phyloP scores from a whole-genome alignment of 2,329 filamentous ascomycete genomes.

The Aspergillus fumigatiaffinis region DNA sequence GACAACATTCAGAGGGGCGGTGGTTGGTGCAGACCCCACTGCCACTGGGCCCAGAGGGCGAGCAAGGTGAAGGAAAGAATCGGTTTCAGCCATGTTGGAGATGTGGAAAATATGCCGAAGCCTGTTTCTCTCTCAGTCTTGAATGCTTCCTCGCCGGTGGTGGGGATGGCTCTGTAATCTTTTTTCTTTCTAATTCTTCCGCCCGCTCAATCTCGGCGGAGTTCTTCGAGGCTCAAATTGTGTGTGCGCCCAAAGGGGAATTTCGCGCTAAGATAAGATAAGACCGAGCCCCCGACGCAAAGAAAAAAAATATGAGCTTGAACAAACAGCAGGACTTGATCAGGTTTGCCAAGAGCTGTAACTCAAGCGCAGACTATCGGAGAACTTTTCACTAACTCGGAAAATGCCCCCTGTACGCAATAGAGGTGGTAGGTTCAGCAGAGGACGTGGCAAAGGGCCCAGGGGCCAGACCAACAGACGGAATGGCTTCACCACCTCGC shows the following conservation, averaged over 20 bases:
- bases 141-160: constrained; percentile 28
- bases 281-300: constrained; percentile 13
- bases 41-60: constrained; percentile 81
- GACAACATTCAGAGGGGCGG: constrained; percentile 86
- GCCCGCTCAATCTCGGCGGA: constrained; percentile 16
- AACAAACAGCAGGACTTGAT: background rate
- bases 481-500: constrained; percentile 34
- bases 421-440: constrained; percentile 21
- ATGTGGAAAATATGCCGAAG: constrained; percentile 18
- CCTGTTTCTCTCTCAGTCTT: constrained; percentile 21
- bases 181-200: constrained; percentile 30
- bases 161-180: constrained; percentile 24
- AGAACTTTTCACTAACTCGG: background rate
- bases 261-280: constrained; percentile 50
- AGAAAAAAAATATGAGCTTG: constrained; percentile 11
- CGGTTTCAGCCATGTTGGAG: constrained; percentile 74
- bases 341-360: background rate
- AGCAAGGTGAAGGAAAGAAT: constrained; percentile 91
- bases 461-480: constrained; percentile 24
- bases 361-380: background rate
- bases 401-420: constrained; percentile 28
- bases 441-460: constrained; percentile 29
- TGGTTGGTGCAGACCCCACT: constrained; percentile 75
- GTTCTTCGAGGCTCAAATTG: constrained; percentile 34
- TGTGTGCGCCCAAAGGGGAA: constrained; percentile 38